Evolutionary conservation across 139 green algal genomes (phyloP), one percentile per base, ranked within the genome.

Genomic region (Closterium sp.): DNA sequence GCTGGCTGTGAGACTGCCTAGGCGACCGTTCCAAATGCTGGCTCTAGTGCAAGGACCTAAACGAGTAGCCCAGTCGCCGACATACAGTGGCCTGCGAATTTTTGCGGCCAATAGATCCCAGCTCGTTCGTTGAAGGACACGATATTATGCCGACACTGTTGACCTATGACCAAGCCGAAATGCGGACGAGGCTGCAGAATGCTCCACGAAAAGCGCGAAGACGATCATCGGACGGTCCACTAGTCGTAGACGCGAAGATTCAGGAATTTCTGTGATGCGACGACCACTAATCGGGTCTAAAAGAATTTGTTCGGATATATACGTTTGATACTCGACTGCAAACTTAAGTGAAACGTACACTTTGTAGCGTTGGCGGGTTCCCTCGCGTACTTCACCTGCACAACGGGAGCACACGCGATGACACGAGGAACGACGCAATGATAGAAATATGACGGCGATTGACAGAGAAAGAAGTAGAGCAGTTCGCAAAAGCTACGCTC

Each of bases 311-410:
- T n/a, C n/a, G n/a, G n/a, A n/a, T n/a, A n/a, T n/a, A n/a, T n/a
- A n/a, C n/a, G n/a, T n/a, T n/a, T n/a, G n/a, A n/a, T n/a, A n/a
- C n/a, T n/a, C n/a, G n/a, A n/a, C n/a, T n/a, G n/a, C n/a, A n/a
- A n/a, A n/a, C n/a, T n/a, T n/a, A n/a, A n/a, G n/a, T 6, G 35
- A 21, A 91, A 93, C 90, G 34, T 85, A 93, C 90, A 89, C 84
- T 93, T 93, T 10, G 91, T 94, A 23, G 91, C 88, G 81, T 94
- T 91, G 16, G 93, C 91, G 35, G 91, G 89, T 90, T 94, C 91
- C 84, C 91, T 86, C 83, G 91, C 91, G 88, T 94, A 94, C 91
- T 94, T 94, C 76, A 94, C 91, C 91, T 93, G 91, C 84, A 91
- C 30, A 19, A 87, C 55, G 16, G 12, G 55, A 76, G 55, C 55